A percentile compares a stretch with the other conserved stretches of the same genome.
Evolutionary conservation across 768 basidiomycete species (phyloP).

Genomic region (Cytidiella melzeri): DNA sequence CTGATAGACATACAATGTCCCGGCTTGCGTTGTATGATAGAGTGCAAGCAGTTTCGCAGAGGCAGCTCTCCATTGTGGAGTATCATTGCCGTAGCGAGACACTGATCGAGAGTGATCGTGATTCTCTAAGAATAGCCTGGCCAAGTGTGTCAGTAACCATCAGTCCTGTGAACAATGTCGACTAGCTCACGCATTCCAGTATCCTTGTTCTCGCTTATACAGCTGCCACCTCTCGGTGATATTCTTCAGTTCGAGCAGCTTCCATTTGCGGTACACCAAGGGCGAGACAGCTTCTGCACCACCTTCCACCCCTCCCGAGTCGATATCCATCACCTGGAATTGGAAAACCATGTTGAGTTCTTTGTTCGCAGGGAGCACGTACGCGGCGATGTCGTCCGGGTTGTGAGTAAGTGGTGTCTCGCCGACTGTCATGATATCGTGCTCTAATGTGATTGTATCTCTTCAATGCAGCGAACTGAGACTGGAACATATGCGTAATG

Average conservation of each 20-base stretch:
- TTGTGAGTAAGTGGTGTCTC: conserved; percentile 57
- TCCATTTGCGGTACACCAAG: conserved; percentile 43
- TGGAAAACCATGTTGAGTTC: conserved; percentile 64
- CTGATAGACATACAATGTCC: conserved; percentile 70
- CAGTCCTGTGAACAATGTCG: background rate
- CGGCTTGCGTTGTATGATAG: conserved; percentile 53
- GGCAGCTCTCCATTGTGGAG: conserved; percentile 43
- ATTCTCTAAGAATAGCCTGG: conserved; percentile 64
- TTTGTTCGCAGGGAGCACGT: conserved; percentile 50
- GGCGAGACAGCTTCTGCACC: conserved; percentile 29
- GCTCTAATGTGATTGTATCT: conserved; percentile 32
- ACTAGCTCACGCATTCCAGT: conserved; percentile 55
- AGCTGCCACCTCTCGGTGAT: conserved; percentile 46
- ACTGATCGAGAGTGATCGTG: conserved; percentile 63
- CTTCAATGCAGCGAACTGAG: background rate
- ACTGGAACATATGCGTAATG: conserved; percentile 5
- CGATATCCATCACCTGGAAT: conserved; percentile 58
- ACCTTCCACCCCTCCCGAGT: conserved; percentile 32
- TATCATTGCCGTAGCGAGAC: conserved; percentile 62
- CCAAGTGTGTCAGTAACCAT: background rate
- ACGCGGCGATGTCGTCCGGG: conserved; percentile 43
- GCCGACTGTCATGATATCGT: conserved; percentile 60
- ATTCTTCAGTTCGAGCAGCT: conserved; percentile 44
- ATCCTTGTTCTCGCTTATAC: conserved; percentile 50
- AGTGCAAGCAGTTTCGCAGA: conserved; percentile 63